Conservation (phyloP, 2,329 filamentous ascomycete species). For the Hirsutella thompsonii region DNA sequence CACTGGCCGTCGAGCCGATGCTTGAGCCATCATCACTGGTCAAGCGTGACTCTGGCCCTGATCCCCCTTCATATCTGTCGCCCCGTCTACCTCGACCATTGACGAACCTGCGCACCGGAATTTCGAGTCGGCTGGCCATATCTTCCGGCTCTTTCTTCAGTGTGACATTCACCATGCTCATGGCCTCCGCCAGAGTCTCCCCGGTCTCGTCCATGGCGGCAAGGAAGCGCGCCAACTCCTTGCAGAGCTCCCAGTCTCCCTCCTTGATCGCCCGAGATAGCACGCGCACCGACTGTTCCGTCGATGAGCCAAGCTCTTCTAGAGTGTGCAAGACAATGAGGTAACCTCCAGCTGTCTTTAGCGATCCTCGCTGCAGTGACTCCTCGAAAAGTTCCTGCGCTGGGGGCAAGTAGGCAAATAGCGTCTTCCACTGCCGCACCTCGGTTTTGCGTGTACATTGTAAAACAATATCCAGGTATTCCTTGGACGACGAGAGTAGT, state of each 20-base stretch:
- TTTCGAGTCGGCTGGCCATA: slow-evolving; percentile 17
- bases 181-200: slow-evolving; percentile 59
- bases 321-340: slow-evolving; percentile 86
- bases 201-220: slow-evolving; percentile 85
- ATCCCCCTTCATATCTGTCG: slow-evolving; percentile 20
- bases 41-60: slow-evolving; percentile 22
- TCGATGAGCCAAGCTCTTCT: slow-evolving; percentile 54
- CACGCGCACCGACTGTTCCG: slow-evolving; percentile 68
- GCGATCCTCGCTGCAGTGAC: slow-evolving; percentile 66
- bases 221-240: slow-evolving; percentile 87
- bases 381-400: slow-evolving; percentile 90
- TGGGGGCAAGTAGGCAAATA: slow-evolving; percentile 84
- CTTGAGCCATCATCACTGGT: slow-evolving; percentile 25
- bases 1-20: slow-evolving; percentile 20
- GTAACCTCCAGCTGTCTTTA: slow-evolving; percentile 95
- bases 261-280: slow-evolving; percentile 70
- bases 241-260: slow-evolving; percentile 90
- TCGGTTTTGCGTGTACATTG: slow-evolving; percentile 97
- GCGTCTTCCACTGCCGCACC: slow-evolving; percentile 82
- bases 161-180: slow-evolving; percentile 44
- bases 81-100: slow-evolving; percentile 17
- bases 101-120: slow-evolving; percentile 14
- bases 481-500: slow-evolving; percentile 58
- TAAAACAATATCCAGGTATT: slow-evolving; percentile 89
- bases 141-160: slow-evolving; percentile 17